Evolutionary conservation across 768 basidiomycete species (phyloP).

Genomic region (Tricholomella constricta): DNA sequence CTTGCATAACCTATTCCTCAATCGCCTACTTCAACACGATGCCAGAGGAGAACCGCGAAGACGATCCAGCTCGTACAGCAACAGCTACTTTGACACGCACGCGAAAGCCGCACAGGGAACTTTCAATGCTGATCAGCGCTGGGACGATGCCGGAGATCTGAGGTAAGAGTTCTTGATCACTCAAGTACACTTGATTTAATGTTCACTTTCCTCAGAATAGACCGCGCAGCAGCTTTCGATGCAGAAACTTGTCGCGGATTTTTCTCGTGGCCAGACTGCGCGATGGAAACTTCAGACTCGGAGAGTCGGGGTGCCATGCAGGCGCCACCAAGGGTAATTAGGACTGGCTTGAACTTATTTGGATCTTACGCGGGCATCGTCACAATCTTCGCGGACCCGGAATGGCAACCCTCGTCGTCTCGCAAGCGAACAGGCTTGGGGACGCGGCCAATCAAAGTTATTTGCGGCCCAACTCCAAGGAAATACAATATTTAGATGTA

Average conservation of each 20-base stretch:
- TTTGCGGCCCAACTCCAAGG: constrained; percentile 30
- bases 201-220: constrained; percentile 29
- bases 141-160: constrained; percentile 42
- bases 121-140: constrained; percentile 32
- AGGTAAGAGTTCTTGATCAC: not conserved
- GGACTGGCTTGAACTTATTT: constrained; percentile 67
- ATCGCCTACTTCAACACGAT: not conserved
- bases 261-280: constrained; percentile 43
- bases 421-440: constrained; percentile 23
- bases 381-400: constrained; percentile 16
- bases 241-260: constrained; percentile 44
- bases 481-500: too few relatives aligned
- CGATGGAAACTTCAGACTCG: constrained; percentile 44
- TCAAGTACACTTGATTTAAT: not conserved
- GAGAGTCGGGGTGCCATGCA: constrained; percentile 25
- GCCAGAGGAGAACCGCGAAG: not conserved
- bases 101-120: constrained; percentile 27
- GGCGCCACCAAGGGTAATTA: constrained; percentile 45
- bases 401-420: constrained; percentile 17
- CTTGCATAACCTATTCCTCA: constrained; percentile 9
- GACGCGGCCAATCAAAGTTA: constrained; percentile 48
- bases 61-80: constrained; percentile 23
- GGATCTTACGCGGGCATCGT: constrained; percentile 23
- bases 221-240: constrained; percentile 41
- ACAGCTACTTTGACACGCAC: constrained; percentile 45